Conservation (phyloP, 2,329 filamentous ascomycete species). For the Anthostomella pinea region DNA sequence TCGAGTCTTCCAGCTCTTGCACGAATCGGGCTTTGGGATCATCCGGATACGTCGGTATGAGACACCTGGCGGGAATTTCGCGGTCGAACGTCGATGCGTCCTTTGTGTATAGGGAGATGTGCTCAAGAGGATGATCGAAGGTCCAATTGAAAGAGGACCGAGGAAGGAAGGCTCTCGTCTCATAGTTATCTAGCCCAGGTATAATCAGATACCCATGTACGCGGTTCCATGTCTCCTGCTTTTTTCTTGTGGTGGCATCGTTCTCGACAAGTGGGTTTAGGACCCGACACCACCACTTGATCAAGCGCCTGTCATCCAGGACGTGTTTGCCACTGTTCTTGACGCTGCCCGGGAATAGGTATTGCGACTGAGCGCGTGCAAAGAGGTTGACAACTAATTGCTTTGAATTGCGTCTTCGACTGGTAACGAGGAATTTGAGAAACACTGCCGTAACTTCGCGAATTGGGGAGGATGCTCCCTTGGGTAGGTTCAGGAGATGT, state of each 20-base stretch:
- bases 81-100: slow-evolving; percentile 40
- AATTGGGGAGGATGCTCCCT: slow-evolving; percentile 67
- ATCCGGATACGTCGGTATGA: slow-evolving; percentile 90
- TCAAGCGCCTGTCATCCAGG: slow-evolving; percentile 81
- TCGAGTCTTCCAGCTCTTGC: slow-evolving; percentile 78
- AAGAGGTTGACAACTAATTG: slow-evolving; percentile 84
- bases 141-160: slow-evolving; percentile 60
- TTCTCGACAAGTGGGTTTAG: slow-evolving; percentile 69
- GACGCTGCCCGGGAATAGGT: slow-evolving; percentile 89
- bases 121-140: slow-evolving; percentile 68
- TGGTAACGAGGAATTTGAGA: slow-evolving; percentile 68
- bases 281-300: slow-evolving; percentile 94
- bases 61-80: slow-evolving; percentile 70
- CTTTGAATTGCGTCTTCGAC: slow-evolving; percentile 60
- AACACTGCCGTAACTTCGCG: slow-evolving; percentile 73
- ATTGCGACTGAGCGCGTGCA: slow-evolving; percentile 87
- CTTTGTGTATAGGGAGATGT: slow-evolving; percentile 59
- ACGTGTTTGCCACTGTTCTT: slow-evolving; percentile 86
- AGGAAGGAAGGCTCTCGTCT: slow-evolving; percentile 78
- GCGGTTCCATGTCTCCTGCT: slow-evolving; percentile 37
- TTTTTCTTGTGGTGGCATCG: slow-evolving; percentile 35
- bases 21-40: slow-evolving; percentile 92
- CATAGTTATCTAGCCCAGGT: slow-evolving; percentile 79
- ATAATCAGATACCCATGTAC: slow-evolving; percentile 82
- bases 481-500: slow-evolving; percentile 60